phyloP scores from a whole-genome alignment of 805 yeast species.

The Danielia oregonensis region DNA sequence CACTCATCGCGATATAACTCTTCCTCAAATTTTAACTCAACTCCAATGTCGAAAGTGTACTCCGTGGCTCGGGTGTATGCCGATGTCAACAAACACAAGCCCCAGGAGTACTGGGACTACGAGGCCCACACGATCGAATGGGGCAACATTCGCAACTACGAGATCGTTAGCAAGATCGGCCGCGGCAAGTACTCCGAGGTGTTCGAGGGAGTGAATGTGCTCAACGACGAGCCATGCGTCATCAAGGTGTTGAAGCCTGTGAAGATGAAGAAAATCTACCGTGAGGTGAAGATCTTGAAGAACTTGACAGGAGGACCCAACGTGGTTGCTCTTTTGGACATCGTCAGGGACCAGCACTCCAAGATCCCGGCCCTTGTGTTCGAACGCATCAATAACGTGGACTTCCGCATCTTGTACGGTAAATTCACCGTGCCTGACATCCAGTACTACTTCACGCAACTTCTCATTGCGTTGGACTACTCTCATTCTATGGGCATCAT shows the following conservation, averaged over 20 bases:
- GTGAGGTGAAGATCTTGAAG: constrained; percentile 85
- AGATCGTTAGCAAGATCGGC: constrained; percentile 80
- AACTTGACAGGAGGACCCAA: constrained; percentile 84
- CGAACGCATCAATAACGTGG: constrained; percentile 79
- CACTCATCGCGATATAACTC: too few species aligned
- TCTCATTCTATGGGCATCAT: constrained; percentile 94
- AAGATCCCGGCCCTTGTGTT: constrained; percentile 86
- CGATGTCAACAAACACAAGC: constrained; percentile 64
- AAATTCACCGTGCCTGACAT: constrained; percentile 72
- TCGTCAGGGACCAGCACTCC: constrained; percentile 74
- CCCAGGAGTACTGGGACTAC: constrained; percentile 82
- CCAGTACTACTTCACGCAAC: constrained; percentile 76
- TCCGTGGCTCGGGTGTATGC: constrained; percentile 59
- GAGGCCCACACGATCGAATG: constrained; percentile 51
- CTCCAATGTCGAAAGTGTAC: constrained; percentile 17
- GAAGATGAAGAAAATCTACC: constrained; percentile 82
- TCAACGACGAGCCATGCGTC: constrained; percentile 61
- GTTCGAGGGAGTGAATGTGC: constrained; percentile 74
- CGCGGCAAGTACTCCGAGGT: constrained; percentile 96
- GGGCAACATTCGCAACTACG: constrained; percentile 53
- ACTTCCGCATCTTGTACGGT: constrained; percentile 78
- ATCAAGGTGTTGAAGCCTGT: constrained; percentile 92
- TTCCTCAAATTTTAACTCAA: too few species aligned
- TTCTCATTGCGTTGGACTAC: constrained; percentile 80
- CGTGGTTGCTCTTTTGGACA: constrained; percentile 70